phyloP scores from a whole-genome alignment of 257 asterid genomes.

The Nemophila menziesii region DNA sequence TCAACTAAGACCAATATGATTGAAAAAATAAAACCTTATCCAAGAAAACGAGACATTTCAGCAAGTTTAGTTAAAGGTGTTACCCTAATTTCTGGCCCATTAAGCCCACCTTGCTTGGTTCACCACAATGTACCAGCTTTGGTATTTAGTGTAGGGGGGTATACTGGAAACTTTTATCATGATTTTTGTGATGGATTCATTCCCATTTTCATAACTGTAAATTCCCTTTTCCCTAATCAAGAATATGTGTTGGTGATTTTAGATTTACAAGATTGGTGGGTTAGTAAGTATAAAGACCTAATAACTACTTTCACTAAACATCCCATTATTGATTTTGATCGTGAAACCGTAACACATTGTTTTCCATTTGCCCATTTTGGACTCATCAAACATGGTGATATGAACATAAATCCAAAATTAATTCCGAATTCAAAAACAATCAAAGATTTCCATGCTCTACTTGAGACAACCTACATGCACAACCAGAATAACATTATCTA shows the following conservation, averaged over 20 bases:
- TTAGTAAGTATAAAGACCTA: slow-evolving; percentile 62
- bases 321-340: slow-evolving; percentile 44
- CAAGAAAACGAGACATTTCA: slow-evolving; percentile 72
- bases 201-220: slow-evolving; percentile 59
- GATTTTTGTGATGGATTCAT: slow-evolving; percentile 87
- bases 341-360: slow-evolving; percentile 51
- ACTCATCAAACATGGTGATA: slow-evolving; percentile 66
- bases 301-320: slow-evolving; percentile 51
- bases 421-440: slow-evolving; percentile 28
- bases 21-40: slow-evolving; percentile 33
- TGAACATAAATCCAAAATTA: slow-evolving; percentile 31
- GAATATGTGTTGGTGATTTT: slow-evolving; percentile 68
- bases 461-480: slow-evolving; percentile 17
- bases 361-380: slow-evolving; percentile 71
- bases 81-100: slow-evolving; percentile 22
- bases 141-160: slow-evolving; percentile 89
- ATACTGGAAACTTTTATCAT: slow-evolving; percentile 87
- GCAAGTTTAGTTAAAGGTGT: slow-evolving; percentile 40
- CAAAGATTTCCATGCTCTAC: slow-evolving; percentile 40
- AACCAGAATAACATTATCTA: neutral
- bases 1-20: slow-evolving; percentile 1
- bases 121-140: slow-evolving; percentile 68
- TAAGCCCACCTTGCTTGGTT: slow-evolving; percentile 42
- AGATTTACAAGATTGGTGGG: slow-evolving; percentile 87
- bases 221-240: slow-evolving; percentile 42